Base-by-base conservation (phyloP, 495 filamentous ascomycete genomes). In the Immersiella caudata region DNA sequence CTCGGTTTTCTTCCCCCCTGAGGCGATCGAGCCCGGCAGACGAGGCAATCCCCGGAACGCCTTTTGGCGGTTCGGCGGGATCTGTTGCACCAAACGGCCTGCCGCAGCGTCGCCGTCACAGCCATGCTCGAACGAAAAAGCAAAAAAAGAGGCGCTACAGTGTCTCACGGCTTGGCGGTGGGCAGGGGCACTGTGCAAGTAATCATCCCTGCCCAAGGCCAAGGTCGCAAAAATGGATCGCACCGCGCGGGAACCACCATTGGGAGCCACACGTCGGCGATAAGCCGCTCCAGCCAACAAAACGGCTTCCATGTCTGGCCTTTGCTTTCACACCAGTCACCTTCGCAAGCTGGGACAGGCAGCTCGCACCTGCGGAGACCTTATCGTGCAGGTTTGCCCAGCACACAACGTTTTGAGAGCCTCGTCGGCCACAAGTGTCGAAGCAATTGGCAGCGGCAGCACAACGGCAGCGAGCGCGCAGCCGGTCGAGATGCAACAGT, bases 141-240 rank as follows among this genome's bases (percentile, higher is more conserved):
- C n/a, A 4, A 18, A 46, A 46, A 18, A 46, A 46, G 16, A 18
- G 14, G 40, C 40, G 40, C 40, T 12, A 46, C 40, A 46, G 40
- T 46, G 40, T 46, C 40, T 46, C 40, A 46, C 5, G 40, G 40
- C 40, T 46, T 46, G 40, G 40, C 40, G 40, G 40, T 46, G 40
- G 14, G 40, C 40, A 46, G 11, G 40, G 57, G 57, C 57, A 59
- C 57, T 35, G 57, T 59, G 57, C 57, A 57, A 57, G 57, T 36
- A 27, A 59, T 21, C 18, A 59, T 59, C 57, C 57, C 14, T n/a
- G 57, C 57, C 14, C 57, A 33, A 8, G 16, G 12, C 52, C n/a
- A n/a, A 14, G 57, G 57, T 58, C 55, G 55, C 16, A 46, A 46
- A 46, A 46, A 46, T 46, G 40, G 40, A 46, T 46, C 40, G 40